These are phyloP conservation scores for Tetrapisispora phaffii DNA, from an alignment of 805 yeast genomes.

Conservation along the genomic window DNA sequence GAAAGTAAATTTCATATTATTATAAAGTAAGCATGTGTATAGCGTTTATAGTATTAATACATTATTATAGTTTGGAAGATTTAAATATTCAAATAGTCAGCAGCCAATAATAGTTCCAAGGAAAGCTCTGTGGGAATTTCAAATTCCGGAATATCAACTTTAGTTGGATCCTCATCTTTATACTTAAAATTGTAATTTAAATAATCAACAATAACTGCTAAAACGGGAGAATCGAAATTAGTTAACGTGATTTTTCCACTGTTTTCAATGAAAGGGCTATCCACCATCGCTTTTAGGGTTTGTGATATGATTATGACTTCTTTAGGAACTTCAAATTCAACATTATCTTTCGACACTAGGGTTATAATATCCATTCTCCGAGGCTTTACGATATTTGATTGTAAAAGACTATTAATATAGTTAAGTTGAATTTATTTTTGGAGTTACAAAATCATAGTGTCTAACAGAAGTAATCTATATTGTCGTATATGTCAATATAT, in stretches of 20 bases:
- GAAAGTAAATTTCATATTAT: conserved; percentile 36
- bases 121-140: conserved; percentile 92
- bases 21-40: conserved; percentile 8
- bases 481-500: too few relatives aligned
- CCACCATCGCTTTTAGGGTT: conserved; percentile 49
- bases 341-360: conserved; percentile 64
- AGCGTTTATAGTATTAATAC: not conserved
- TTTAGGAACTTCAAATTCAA: conserved; percentile 47
- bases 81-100: conserved; percentile 50
- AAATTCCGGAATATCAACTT: conserved; percentile 63
- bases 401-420: too few relatives aligned
- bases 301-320: conserved; percentile 73
- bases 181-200: conserved; percentile 66
- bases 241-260: conserved; percentile 44
- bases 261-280: conserved; percentile 48
- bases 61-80: too few relatives aligned
- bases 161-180: conserved; percentile 36
- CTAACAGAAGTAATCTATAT: too few relatives aligned
- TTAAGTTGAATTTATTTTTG: too few relatives aligned
- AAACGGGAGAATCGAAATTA: conserved; percentile 59
- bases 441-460: too few relatives aligned
- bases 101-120: conserved; percentile 80
- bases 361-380: conserved; percentile 34
- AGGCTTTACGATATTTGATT: too few relatives aligned
- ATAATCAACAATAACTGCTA: conserved; percentile 79